A percentile compares a stretch with the other conserved stretches of the same genome.
phyloP scores from a whole-genome alignment of 352 stramenopile species.

The Phytophthora syringae region DNA sequence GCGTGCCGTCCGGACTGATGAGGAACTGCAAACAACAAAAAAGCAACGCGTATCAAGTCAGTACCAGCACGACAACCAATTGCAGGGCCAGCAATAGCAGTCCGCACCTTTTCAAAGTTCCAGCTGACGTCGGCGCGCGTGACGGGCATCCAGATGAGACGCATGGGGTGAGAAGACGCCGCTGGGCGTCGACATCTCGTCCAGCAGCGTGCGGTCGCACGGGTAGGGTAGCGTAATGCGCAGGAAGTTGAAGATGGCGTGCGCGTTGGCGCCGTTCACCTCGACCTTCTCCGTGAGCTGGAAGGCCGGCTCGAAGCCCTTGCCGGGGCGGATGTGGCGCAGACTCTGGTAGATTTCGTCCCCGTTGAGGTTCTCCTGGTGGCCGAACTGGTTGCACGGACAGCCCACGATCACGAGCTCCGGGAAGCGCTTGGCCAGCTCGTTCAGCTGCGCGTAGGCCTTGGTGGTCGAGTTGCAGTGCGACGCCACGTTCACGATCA shows the following conservation, averaged over 20 bases:
- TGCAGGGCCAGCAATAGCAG: too few relatives aligned
- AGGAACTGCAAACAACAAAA: constrained; percentile 53
- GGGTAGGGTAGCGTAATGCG: constrained; percentile 73
- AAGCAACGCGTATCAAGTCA: background rate
- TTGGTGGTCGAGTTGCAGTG: constrained; percentile 85
- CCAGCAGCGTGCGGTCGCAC: constrained; percentile 75
- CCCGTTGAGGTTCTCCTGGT: constrained; percentile 84
- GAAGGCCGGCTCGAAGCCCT: constrained; percentile 76
- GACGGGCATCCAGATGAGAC: constrained; percentile 86
- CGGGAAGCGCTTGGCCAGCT: constrained; percentile 63
- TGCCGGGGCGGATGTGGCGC: constrained; percentile 74
- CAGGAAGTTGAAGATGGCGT: constrained; percentile 83
- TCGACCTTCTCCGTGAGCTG: constrained; percentile 81
- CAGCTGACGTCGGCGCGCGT: constrained; percentile 80
- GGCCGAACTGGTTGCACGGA: constrained; percentile 84
- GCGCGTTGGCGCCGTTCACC: constrained; percentile 80
- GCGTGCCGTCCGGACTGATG: constrained; percentile 76
- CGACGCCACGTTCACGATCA: constrained; percentile 84
- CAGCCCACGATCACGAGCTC: constrained; percentile 77
- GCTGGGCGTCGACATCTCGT: constrained; percentile 80
- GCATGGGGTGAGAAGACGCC: constrained; percentile 86
- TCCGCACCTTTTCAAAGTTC: constrained; percentile 84
- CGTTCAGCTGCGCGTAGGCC: constrained; percentile 76
- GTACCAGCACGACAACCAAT: background rate
- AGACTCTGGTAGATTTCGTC: constrained; percentile 83